Percentiles rank a stretch among this genome's conserved stretches.
These are phyloP conservation scores for Crataegus laevigata DNA, from an alignment of 306 rosid genomes.

Conservation along the genomic window DNA sequence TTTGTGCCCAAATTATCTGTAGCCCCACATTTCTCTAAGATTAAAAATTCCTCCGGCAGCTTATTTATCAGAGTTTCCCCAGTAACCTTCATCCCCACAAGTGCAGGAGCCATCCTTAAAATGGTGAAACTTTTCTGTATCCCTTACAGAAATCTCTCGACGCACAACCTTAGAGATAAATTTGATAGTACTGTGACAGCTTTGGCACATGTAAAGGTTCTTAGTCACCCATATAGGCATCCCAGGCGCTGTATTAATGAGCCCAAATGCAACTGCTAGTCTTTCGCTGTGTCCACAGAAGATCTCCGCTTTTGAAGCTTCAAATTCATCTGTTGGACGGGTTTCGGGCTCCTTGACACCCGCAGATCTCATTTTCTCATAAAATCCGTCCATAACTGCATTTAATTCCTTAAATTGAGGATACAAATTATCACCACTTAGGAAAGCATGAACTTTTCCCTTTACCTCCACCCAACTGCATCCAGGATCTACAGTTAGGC, in stretches of 20 bases:
- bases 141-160: constrained; percentile 76
- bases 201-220: constrained; percentile 79
- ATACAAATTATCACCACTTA: constrained; percentile 60
- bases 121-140: constrained; percentile 74
- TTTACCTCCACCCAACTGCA: constrained; percentile 92
- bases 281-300: constrained; percentile 94
- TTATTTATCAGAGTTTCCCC: constrained; percentile 20
- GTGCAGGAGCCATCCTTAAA: constrained; percentile 85
- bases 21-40: background rate
- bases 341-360: constrained; percentile 32
- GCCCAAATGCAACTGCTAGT: constrained; percentile 67
- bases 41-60: constrained; percentile 16
- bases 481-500: constrained; percentile 73
- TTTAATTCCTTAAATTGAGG: constrained; percentile 59
- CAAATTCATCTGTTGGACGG: constrained; percentile 31
- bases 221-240: constrained; percentile 78
- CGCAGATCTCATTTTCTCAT: constrained; percentile 57
- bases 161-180: constrained; percentile 71
- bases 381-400: constrained; percentile 58
- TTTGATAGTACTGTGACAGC: constrained; percentile 62
- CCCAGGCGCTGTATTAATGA: constrained; percentile 77
- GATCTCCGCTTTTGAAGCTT: constrained; percentile 78
- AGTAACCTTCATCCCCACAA: constrained; percentile 72
- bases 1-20: background rate
- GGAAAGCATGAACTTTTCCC: constrained; percentile 85